Percentiles rank a stretch among this genome's conserved stretches.
These are phyloP conservation scores for Bretziella fagacearum DNA, from an alignment of 2,329 filamentous ascomycete species.

Conservation along the genomic window DNA sequence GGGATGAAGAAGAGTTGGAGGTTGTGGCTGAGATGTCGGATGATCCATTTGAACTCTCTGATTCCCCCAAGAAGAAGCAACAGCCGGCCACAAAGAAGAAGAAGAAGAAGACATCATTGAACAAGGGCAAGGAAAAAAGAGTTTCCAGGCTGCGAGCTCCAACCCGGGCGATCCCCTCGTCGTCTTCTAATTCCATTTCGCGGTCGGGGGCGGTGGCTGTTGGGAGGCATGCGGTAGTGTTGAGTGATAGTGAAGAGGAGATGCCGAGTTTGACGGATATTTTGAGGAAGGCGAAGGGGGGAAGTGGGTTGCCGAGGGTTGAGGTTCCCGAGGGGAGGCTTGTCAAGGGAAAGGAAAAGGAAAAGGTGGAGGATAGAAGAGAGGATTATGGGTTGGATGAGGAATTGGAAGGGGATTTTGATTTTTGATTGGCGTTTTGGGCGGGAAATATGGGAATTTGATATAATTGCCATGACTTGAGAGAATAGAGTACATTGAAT, in stretches of 20 bases:
- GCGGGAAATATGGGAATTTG: not conserved
- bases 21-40: slow-evolving; percentile 2
- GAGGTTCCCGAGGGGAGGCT: not conserved
- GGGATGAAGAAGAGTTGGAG: slow-evolving; percentile 6
- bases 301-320: not conserved
- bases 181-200: not conserved
- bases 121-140: not conserved
- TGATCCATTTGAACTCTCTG: not conserved
- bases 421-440: not conserved
- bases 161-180: not conserved
- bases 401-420: slow-evolving; percentile 8
- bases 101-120: not conserved
- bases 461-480: too few relatives aligned
- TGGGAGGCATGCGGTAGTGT: not conserved
- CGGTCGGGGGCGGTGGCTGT: not conserved
- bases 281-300: not conserved
- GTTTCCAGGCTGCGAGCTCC: too few relatives aligned
- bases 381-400: slow-evolving; percentile 12
- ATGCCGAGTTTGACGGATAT: not conserved
- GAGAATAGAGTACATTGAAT: too few relatives aligned
- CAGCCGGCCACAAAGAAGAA: not conserved
- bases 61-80: not conserved
- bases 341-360: not conserved
- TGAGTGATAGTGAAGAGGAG: not conserved
- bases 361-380: not conserved